Evolutionary conservation across 2,329 filamentous ascomycete species (phyloP).

Genomic region (Dactylellina drechsleri): DNA sequence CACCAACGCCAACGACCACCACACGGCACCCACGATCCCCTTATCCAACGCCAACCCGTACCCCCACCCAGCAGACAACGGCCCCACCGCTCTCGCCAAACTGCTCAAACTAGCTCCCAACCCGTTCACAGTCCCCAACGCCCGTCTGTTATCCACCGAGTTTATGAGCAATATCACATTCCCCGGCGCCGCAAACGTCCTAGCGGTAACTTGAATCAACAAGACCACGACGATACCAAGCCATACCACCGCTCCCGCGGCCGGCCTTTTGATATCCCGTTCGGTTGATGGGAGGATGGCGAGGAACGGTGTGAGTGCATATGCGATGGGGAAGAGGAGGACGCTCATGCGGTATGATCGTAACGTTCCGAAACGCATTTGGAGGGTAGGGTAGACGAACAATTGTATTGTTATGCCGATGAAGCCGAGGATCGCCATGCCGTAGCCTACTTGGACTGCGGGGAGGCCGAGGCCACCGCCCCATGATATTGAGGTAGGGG

Average conservation of each 20-base stretch:
- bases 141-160: constrained; percentile 69
- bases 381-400: constrained; percentile 75
- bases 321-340: constrained; percentile 75
- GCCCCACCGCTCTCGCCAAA: constrained; percentile 65
- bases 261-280: constrained; percentile 65
- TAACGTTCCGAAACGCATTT: constrained; percentile 74
- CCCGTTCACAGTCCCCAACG: constrained; percentile 70
- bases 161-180: constrained; percentile 72
- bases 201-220: constrained; percentile 75
- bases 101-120: constrained; percentile 67
- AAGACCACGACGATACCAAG: constrained; percentile 72
- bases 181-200: constrained; percentile 74
- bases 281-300: constrained; percentile 71
- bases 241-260: constrained; percentile 71
- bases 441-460: constrained; percentile 76
- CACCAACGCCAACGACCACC: constrained; percentile 62
- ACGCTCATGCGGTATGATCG: constrained; percentile 75
- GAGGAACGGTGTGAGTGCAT: constrained; percentile 76
- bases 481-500: constrained; percentile 70
- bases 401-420: constrained; percentile 80
- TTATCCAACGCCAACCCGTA: constrained; percentile 65
- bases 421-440: constrained; percentile 78
- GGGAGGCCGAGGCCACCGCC: constrained; percentile 79
- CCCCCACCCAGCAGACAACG: constrained; percentile 66
- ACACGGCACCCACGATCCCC: constrained; percentile 65